Evolutionary conservation across 257 asterid genomes (phyloP), one percentile per base, ranked within the genome.

Genomic region (Solanum paucissectum): DNA sequence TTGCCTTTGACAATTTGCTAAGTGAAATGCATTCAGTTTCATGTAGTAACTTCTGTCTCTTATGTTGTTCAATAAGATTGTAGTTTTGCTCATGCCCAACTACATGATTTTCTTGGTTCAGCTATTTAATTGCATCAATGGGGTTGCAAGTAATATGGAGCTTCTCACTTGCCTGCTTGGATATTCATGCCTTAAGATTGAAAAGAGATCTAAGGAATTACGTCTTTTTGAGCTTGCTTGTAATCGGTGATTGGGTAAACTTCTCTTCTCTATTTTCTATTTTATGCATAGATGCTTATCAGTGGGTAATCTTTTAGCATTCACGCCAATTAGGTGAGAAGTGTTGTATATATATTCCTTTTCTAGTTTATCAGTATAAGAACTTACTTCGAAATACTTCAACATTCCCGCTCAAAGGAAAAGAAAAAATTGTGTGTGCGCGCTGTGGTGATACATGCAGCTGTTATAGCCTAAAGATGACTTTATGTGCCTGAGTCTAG

Each of bases 91-190:
- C 46, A 32, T 72, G 69, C 25, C 86, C 55, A 40, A 83, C 44
- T 3, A 40, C 33, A 29, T 37, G 60, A 21, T 34, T 27, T 82
- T 42, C 75, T 66, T 90, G 89, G 42, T 76, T 74, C 99, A 95
- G 99, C 92, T 96, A 95, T 92, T 91, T 96, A 91, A 93, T 96
- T 66, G 99, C 99, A 87, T 93, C 98, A 12, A 96, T 96, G 99
- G 98, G 99, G 89, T 96, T 96, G 90, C 98, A 95, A 92, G 91
- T 94, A 71, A 83, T 95, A 91, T 96, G 99, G 99, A 94, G 99
- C 93, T 94, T 94, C 84, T 95, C 96, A 68, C 98, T 96, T 86
- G 94, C 94, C 89, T 96, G 98, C 91, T 91, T 94, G 12, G 99
- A 94, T 87, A 88, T 94, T 58, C 98, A 94, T 91, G 99, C 99